These are phyloP conservation scores for Dendrobium nobile DNA, from an alignment of 106 monocot species.

Conservation along the genomic window DNA sequence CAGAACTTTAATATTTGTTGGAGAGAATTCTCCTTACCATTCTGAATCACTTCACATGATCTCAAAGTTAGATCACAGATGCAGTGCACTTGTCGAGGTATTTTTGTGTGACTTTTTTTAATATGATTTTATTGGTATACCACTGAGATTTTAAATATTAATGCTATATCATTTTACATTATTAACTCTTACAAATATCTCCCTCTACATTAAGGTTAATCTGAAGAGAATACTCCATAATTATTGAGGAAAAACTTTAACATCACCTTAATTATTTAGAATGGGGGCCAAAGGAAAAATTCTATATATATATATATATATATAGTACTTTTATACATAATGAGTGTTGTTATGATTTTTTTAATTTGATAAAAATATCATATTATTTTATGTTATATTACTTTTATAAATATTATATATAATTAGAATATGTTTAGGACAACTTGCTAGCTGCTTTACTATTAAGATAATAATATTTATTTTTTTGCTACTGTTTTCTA, in stretches of 20 bases:
- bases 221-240: background rate
- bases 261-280: background rate
- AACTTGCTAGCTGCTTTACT: too few relatives aligned
- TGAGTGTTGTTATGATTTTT: too few relatives aligned
- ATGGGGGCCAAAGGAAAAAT: too few relatives aligned
- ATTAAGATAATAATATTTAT: too few relatives aligned
- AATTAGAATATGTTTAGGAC: too few relatives aligned
- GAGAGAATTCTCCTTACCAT: constrained; percentile 60
- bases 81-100: constrained; percentile 74
- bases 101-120: background rate
- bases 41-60: constrained; percentile 59
- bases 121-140: background rate
- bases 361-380: too few relatives aligned
- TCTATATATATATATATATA: too few relatives aligned
- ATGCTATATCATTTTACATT: background rate
- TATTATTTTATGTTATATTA: too few relatives aligned
- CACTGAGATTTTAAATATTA: background rate
- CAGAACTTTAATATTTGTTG: constrained; percentile 58
- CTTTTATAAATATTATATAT: too few relatives aligned
- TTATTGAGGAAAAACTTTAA: background rate
- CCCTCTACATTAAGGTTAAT: background rate
- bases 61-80: constrained; percentile 46
- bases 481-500: too few relatives aligned
- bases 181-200: background rate
- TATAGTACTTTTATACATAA: too few relatives aligned